Conservation (phyloP, 179 eudicot genomes). For the Dionaea muscipula region DNA sequence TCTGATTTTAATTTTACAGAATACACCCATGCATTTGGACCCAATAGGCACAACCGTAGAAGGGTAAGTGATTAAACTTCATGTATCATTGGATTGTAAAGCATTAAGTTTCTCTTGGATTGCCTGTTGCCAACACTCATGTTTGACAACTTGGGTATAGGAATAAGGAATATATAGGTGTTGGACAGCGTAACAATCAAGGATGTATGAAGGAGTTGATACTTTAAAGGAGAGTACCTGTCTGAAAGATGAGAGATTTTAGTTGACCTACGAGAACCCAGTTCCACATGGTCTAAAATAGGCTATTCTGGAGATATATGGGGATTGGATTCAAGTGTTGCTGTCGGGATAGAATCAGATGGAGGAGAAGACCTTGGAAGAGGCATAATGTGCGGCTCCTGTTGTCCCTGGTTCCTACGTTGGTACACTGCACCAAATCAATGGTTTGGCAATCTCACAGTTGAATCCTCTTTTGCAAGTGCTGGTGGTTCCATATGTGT, state of each 20-base stretch:
- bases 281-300: too few relatives aligned
- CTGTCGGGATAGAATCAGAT: too few relatives aligned
- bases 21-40: slow-evolving; percentile 1
- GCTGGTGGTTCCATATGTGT: background rate
- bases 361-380: too few relatives aligned
- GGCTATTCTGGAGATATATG: too few relatives aligned
- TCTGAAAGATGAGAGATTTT: too few relatives aligned
- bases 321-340: too few relatives aligned
- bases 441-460: too few relatives aligned
- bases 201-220: background rate
- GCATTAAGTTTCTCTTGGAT: background rate
- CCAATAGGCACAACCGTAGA: background rate
- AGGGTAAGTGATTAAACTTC: slow-evolving; percentile 1
- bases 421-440: too few relatives aligned
- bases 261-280: too few relatives aligned
- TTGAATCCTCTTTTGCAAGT: background rate
- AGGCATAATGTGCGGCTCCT: too few relatives aligned
- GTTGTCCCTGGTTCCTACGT: too few relatives aligned
- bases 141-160: background rate
- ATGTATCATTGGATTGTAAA: background rate
- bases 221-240: background rate
- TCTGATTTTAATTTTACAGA: background rate
- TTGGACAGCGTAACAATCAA: too few relatives aligned
- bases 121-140: slow-evolving; percentile 1
- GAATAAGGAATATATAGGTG: background rate